Evolutionary conservation across 1,284 basidiomycete genomes (phyloP).

Genomic region (Ustilago vetiveriae): DNA sequence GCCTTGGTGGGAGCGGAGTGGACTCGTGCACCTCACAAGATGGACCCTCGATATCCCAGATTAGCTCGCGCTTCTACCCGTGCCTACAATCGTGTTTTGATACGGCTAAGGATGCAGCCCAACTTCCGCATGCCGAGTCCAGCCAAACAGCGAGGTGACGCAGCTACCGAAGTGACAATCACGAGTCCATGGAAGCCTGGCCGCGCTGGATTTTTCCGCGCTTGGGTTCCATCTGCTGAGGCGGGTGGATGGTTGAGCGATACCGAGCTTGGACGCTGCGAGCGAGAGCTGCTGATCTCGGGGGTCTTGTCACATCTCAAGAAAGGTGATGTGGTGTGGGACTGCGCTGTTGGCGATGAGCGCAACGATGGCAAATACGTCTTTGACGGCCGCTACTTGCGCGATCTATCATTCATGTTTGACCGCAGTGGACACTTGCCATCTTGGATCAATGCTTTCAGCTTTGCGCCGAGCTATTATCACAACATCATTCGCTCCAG

Average conservation of each 20-base stretch:
- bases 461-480: conserved; percentile 67
- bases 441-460: conserved; percentile 67
- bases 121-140: conserved; percentile 12
- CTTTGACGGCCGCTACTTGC: conserved; percentile 66
- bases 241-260: conserved; percentile 51
- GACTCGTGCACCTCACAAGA: conserved; percentile 43
- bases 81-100: conserved; percentile 67
- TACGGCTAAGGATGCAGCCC: conserved; percentile 65
- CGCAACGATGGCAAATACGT: conserved; percentile 63
- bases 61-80: conserved; percentile 66
- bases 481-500: conserved; percentile 67
- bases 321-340: conserved; percentile 68
- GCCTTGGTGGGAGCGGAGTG: conserved; percentile 51
- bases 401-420: conserved; percentile 64
- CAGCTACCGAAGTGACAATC: background rate
- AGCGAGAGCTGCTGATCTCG: conserved; percentile 64
- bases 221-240: conserved; percentile 67
- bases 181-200: conserved; percentile 62
- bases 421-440: conserved; percentile 68
- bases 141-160: background rate
- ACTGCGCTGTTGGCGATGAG: conserved; percentile 65
- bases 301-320: conserved; percentile 64
- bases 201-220: conserved; percentile 66
- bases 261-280: conserved; percentile 57
- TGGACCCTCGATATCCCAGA: conserved; percentile 61